Conservation (phyloP, 2,329 filamentous ascomycete genomes). For the Sporothrix sp. region DNA sequence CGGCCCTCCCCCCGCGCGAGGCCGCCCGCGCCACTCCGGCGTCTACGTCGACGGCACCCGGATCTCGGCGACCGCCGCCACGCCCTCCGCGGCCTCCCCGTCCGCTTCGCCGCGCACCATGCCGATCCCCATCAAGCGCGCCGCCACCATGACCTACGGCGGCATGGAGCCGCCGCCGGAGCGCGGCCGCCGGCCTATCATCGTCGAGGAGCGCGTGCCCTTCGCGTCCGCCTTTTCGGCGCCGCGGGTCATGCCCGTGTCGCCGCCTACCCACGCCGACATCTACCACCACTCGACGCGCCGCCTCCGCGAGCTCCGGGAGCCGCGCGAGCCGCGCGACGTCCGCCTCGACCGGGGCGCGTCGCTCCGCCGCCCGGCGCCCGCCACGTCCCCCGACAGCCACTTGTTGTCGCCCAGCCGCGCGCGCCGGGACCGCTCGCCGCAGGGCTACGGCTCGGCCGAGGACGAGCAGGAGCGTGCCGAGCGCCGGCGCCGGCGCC, state of each 20-base stretch:
- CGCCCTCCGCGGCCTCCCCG: conserved; percentile 11
- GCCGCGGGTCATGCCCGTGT: not conserved
- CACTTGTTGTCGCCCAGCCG: conserved; percentile 5
- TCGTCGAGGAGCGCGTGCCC: conserved; percentile 18
- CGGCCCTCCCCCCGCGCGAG: not conserved
- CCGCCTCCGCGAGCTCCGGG: conserved; percentile 2
- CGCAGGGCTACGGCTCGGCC: conserved; percentile 17
- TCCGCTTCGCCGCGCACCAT: conserved; percentile 13
- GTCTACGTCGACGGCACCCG: conserved; percentile 21
- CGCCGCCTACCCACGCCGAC: conserved; percentile 10
- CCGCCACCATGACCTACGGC: conserved; percentile 20
- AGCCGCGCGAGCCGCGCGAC: not conserved
- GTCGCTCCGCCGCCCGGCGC: not conserved
- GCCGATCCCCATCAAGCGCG: conserved; percentile 21
- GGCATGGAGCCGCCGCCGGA: conserved; percentile 16
- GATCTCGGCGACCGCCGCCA: conserved; percentile 11
- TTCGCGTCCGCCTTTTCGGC: not conserved
- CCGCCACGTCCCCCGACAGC: not conserved
- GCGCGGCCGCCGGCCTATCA: conserved; percentile 19
- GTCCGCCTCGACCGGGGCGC: not conserved
- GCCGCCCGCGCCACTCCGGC: conserved; percentile 18
- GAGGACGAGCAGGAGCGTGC: conserved; percentile 18
- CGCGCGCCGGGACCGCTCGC: conserved; percentile 9
- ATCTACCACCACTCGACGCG: conserved; percentile 15
- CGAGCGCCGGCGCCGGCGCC: conserved; percentile 17